Evolutionary conservation across 2,329 filamentous ascomycete species (phyloP), one percentile per base, ranked within the genome.

Genomic region (Stachybotrys chartarum): DNA sequence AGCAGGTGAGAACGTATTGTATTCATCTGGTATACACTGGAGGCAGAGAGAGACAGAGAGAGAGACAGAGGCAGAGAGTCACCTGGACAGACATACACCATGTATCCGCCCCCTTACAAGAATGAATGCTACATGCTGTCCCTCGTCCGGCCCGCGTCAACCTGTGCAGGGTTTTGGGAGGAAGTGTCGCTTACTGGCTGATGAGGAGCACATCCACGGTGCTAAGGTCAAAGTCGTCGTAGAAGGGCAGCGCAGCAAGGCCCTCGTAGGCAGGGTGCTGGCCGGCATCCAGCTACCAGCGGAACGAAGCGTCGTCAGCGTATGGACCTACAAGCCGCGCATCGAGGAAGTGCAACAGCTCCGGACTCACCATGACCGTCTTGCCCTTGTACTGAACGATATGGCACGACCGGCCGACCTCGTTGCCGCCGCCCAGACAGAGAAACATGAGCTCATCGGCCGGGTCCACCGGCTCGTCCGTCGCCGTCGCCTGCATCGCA

Each of bases 301-400:
- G 51, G 32, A 56, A 49, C 35, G 14, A 14, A 10, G 59, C 66
- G 63, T 65, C 60, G 58, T 55, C 47, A 54, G 54, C 46, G 52
- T 50, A 35, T 53, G 46, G 10, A 55, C 30, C 50, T 46, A 48
- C 49, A 24, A 54, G 51, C 24, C 16, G 24, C 45, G 31, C 44
- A 18, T 24, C 10, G 35, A 42, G 35, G 35, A 42, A 42, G 35
- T 42, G 35, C 14, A 42, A 42, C 24, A 47, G 24, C 45, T 39
- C 54, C 17, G 30, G 39, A 53, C 66, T 64, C 77, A 95, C 91
- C 94, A 99, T 99, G 63, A 99, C 91, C 6, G 93, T 97, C 74
- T 99, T 99, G 59, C 94, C 94, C 75, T 97, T 99, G 82, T 99
- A 99, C 68, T 97, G 91, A 57, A 99, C 86, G 64, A 99, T 96